A percentile compares a stretch with the other conserved stretches of the same genome.
These are phyloP conservation scores for Microbotryum silenes-acaulis DNA, from an alignment of 1,284 basidiomycete genomes.

Conservation along the genomic window DNA sequence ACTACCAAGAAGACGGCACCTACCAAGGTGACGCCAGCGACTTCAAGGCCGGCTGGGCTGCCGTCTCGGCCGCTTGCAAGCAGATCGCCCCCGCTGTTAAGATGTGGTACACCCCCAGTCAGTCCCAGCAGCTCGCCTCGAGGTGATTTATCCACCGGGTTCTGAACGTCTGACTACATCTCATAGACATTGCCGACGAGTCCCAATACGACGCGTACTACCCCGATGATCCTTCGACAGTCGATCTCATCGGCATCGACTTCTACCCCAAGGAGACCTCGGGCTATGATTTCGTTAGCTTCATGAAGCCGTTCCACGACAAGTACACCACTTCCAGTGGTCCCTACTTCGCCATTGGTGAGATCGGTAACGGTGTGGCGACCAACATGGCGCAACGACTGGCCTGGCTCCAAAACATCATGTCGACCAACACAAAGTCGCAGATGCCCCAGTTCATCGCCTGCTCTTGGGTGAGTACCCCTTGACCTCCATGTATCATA, in stretches of 20 bases:
- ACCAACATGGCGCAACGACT: conserved; percentile 33
- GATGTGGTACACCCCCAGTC: conserved; percentile 33
- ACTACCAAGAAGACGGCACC: conserved; percentile 30
- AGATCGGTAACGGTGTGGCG: conserved; percentile 36
- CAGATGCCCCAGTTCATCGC: conserved; percentile 37
- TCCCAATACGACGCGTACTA: conserved; percentile 35
- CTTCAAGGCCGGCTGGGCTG: conserved; percentile 41
- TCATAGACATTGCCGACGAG: conserved; percentile 22
- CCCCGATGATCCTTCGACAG: conserved; percentile 37
- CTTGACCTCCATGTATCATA: conserved; percentile 5
- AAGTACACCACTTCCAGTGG: conserved; percentile 30
- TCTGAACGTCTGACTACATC: conserved; percentile 9
- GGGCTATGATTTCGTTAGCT: conserved; percentile 31
- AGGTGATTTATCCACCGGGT: conserved; percentile 13
- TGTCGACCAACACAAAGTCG: conserved; percentile 26
- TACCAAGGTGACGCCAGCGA: conserved; percentile 35
- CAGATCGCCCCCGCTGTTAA: conserved; percentile 39
- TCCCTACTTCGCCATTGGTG: conserved; percentile 41
- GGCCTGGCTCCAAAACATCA: conserved; percentile 36
- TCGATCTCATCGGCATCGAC: conserved; percentile 40
- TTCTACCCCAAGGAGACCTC: conserved; percentile 34
- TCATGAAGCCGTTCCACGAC: conserved; percentile 41
- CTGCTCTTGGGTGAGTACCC: conserved; percentile 38
- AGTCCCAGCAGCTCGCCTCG: conserved; percentile 10
- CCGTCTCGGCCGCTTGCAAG: conserved; percentile 37